Conservation (phyloP, 345 rosid species). For the Brassica cretica region DNA sequence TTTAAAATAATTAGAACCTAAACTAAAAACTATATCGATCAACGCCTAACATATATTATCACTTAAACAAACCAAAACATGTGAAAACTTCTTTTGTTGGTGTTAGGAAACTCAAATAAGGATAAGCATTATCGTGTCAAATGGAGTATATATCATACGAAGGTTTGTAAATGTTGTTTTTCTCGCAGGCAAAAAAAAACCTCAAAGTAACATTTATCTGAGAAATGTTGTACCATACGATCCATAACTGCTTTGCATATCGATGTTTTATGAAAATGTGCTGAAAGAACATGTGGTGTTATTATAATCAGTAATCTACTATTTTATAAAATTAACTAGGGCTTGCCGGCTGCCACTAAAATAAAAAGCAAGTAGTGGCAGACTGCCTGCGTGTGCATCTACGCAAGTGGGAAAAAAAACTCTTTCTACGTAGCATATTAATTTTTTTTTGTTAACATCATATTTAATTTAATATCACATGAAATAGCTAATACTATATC, state of each 20-base stretch:
- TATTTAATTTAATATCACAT: no score
- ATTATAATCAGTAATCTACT: not conserved
- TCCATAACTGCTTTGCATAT: not conserved
- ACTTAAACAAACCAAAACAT: no score
- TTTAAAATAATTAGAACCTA: no score
- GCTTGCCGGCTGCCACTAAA: conserved; percentile 4
- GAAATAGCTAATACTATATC: not conserved
- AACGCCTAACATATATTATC: no score
- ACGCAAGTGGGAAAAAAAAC: not conserved
- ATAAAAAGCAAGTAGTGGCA: conserved; percentile 4
- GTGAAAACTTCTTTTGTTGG: no score
- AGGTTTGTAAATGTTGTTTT: not conserved
- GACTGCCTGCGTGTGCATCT: conserved; percentile 26
- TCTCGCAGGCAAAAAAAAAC: not conserved
- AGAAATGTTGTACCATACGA: not conserved
- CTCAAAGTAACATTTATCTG: not conserved
- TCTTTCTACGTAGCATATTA: no score
- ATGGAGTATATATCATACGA: no score
- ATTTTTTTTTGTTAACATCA: no score
- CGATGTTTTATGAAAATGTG: not conserved
- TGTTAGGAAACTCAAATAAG: no score
- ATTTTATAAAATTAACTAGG: not conserved
- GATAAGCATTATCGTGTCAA: no score
- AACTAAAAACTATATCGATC: no score
- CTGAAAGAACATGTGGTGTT: not conserved